Conservation (phyloP, 345 rosid genomes). For the Litchi chinensis region DNA sequence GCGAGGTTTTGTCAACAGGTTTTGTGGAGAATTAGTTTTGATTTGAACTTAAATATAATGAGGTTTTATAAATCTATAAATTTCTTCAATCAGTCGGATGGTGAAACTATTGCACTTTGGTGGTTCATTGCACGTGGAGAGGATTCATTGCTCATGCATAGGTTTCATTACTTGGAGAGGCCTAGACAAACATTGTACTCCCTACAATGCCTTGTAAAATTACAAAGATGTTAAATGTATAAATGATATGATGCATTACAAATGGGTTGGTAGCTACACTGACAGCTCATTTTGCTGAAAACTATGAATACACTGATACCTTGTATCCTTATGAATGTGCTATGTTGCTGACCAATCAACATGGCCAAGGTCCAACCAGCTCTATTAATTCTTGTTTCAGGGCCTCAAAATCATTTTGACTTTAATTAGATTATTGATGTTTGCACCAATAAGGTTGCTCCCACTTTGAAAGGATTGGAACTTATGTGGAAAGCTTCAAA, state of each 20-base stretch:
- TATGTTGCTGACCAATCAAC: background rate
- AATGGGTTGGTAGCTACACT: background rate
- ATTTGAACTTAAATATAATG: background rate
- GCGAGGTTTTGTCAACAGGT: background rate
- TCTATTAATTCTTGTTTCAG: background rate
- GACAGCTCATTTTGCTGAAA: background rate
- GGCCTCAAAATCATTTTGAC: background rate
- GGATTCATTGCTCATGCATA: too few relatives aligned
- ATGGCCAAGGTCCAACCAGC: background rate
- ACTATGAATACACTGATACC: background rate
- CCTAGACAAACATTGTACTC: background rate
- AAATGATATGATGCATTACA: background rate
- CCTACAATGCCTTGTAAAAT: background rate
- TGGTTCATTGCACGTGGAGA: background rate
- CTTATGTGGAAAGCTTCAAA: background rate
- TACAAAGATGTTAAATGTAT: background rate
- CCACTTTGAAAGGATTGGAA: background rate
- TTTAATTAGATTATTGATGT: background rate
- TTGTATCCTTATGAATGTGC: background rate
- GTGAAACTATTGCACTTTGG: background rate
- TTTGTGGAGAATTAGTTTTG: background rate
- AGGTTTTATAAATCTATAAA: background rate
- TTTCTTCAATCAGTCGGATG: background rate
- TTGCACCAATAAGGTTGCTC: background rate
- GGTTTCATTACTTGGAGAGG: background rate